A percentile compares a stretch with the other conserved stretches of the same genome.
These are phyloP conservation scores for Gossypium schwendimanii DNA, from an alignment of 441 rosid species.

Conservation along the genomic window DNA sequence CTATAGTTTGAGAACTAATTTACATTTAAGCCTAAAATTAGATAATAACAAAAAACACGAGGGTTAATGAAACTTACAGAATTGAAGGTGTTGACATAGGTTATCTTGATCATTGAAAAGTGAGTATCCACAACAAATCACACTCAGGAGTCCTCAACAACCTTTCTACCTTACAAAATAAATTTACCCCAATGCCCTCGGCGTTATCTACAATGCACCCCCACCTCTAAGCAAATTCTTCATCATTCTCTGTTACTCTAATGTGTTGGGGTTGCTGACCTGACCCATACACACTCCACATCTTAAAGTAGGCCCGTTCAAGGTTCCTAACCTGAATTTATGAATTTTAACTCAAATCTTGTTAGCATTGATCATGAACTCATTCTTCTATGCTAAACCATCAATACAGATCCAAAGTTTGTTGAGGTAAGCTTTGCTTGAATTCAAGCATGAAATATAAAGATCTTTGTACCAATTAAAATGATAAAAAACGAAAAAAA, in stretches of 20 bases:
- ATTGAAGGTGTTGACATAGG: background rate
- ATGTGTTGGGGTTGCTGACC: slow-evolving; percentile 74
- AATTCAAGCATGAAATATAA: background rate
- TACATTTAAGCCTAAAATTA: too few species aligned
- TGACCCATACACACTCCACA: slow-evolving; percentile 81
- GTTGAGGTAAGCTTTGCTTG: background rate
- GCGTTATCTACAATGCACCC: slow-evolving; percentile 57
- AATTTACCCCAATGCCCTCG: slow-evolving; percentile 17
- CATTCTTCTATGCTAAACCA: background rate
- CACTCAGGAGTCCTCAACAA: background rate
- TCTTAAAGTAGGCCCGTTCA: slow-evolving; percentile 78
- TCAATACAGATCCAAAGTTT: background rate
- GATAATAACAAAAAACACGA: background rate
- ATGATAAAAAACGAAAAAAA: background rate
- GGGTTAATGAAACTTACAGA: background rate
- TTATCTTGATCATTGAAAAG: background rate
- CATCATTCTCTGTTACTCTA: slow-evolving; percentile 63
- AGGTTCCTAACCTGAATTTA: slow-evolving; percentile 70
- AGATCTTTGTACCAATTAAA: background rate
- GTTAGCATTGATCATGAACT: background rate
- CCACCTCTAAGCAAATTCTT: slow-evolving; percentile 47
- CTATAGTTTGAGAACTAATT: too few species aligned
- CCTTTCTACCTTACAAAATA: background rate
- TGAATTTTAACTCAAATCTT: background rate
- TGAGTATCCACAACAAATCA: background rate